Conservation (phyloP, 108 stramenopile genomes). For the Discostella pseudostelligera region DNA sequence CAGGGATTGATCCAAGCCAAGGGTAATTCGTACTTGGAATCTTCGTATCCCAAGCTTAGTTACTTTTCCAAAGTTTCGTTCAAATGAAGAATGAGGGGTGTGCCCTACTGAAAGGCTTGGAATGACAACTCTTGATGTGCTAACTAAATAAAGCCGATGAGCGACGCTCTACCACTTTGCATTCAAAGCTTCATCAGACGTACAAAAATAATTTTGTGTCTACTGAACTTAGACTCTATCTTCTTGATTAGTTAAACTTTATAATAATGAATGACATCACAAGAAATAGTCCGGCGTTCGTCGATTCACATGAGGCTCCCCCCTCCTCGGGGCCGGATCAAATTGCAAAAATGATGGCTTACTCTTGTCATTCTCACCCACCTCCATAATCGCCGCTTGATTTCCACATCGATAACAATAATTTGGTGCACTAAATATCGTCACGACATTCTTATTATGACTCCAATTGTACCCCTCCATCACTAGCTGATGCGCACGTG, state of each 20-base stretch:
- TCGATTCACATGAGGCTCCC: slow-evolving; percentile 91
- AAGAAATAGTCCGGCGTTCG: slow-evolving; percentile 97
- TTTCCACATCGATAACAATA: slow-evolving; percentile 99
- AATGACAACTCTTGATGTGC: not conserved
- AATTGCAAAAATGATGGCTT: slow-evolving; percentile 84
- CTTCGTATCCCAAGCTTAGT: slow-evolving; percentile 72
- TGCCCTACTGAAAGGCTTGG: too few relatives aligned
- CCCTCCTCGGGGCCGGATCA: slow-evolving; percentile 97
- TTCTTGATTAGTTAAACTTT: not conserved
- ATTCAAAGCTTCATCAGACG: not conserved
- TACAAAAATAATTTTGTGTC: not conserved
- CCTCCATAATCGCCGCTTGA: slow-evolving; percentile 98
- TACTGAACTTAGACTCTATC: not conserved
- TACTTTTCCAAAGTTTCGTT: slow-evolving; percentile 70
- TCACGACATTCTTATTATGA: slow-evolving; percentile 94
- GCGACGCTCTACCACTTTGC: too few relatives aligned
- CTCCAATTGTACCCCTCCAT: slow-evolving; percentile 99
- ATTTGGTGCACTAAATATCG: slow-evolving; percentile 98
- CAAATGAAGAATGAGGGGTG: slow-evolving; percentile 4
- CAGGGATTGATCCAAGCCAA: slow-evolving; percentile 79
- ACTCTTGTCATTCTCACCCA: slow-evolving; percentile 85
- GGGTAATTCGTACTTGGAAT: slow-evolving; percentile 72
- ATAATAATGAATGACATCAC: slow-evolving; percentile 39
- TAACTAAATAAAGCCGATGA: not conserved
- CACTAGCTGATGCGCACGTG: slow-evolving; percentile 91